phyloP scores from a whole-genome alignment of 1,139 yeast genomes.

The Yamadazyma trypodendri region DNA sequence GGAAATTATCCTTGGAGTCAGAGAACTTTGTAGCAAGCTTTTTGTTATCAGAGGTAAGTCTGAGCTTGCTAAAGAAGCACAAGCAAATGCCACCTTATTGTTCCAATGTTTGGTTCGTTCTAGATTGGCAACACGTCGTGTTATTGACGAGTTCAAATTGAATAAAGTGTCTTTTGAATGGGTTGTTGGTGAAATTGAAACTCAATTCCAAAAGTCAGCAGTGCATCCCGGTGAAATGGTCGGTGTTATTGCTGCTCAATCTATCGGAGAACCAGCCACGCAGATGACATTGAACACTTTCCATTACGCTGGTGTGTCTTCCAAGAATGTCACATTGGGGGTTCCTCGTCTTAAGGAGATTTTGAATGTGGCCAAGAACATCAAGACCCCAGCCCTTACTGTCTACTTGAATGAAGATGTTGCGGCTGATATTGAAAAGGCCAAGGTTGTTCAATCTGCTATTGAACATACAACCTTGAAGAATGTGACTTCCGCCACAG shows the following conservation, averaged over 20 bases:
- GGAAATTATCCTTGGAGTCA: slow-evolving; percentile 77
- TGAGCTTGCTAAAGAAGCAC: slow-evolving; percentile 76
- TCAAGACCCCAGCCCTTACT: slow-evolving; percentile 97
- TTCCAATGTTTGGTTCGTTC: slow-evolving; percentile 93
- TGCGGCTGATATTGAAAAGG: slow-evolving; percentile 86
- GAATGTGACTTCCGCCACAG: slow-evolving; percentile 96
- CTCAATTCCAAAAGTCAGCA: slow-evolving; percentile 88
- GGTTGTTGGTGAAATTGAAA: slow-evolving; percentile 92
- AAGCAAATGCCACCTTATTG: slow-evolving; percentile 83
- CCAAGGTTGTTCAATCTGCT: slow-evolving; percentile 93
- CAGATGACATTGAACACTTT: slow-evolving; percentile 99
- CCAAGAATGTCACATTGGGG: slow-evolving; percentile 98
- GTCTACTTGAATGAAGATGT: slow-evolving; percentile 80
- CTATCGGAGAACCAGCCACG: slow-evolving; percentile 99
- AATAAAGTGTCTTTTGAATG: slow-evolving; percentile 88
- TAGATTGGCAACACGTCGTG: slow-evolving; percentile 85
- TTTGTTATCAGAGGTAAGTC: slow-evolving; percentile 84
- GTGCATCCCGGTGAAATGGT: slow-evolving; percentile 99
- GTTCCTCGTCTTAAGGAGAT: slow-evolving; percentile 99
- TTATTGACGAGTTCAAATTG: slow-evolving; percentile 85
- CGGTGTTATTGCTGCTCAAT: slow-evolving; percentile 98
- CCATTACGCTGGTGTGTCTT: slow-evolving; percentile 99
- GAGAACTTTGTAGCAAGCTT: slow-evolving; percentile 62
- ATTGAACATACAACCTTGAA: slow-evolving; percentile 94
- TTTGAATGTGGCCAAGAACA: slow-evolving; percentile 95